phyloP scores from a whole-genome alignment of 441 rosid species.

The Viola pubescens region DNA sequence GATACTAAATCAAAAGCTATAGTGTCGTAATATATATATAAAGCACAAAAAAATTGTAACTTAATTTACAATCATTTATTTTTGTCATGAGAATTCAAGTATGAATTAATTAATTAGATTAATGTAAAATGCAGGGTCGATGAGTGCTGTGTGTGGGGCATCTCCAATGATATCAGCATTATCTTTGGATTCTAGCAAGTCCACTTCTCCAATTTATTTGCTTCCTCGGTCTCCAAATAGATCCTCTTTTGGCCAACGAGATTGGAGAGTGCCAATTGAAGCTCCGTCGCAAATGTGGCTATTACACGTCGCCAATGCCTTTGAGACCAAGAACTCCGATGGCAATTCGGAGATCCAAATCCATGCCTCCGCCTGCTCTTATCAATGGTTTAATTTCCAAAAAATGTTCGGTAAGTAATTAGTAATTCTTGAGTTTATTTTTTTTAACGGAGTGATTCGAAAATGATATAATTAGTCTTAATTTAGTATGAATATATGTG shows the following conservation, averaged over 20 bases:
- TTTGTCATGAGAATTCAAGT: neutral
- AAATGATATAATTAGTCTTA: no score
- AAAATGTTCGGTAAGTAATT: conserved; percentile 52
- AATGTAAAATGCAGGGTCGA: conserved; percentile 44
- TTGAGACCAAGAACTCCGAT: conserved; percentile 29
- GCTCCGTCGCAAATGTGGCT: conserved; percentile 72
- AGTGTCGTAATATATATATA: no score
- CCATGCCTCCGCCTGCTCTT: conserved; percentile 60
- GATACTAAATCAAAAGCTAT: no score
- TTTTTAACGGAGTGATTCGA: no score
- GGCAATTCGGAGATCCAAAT: conserved; percentile 49
- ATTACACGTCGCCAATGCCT: conserved; percentile 72
- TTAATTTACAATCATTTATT: no score
- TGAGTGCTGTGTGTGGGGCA: conserved; percentile 60
- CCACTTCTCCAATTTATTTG: conserved; percentile 64
- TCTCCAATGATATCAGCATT: conserved; percentile 87
- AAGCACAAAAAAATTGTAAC: no score
- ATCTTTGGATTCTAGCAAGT: conserved; percentile 62
- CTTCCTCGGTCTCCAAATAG: conserved; percentile 51
- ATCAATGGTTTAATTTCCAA: conserved; percentile 77
- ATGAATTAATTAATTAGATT: neutral
- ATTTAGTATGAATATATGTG: no score
- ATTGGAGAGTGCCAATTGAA: conserved; percentile 71
- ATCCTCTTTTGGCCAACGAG: conserved; percentile 23
- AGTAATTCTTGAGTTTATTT: no score